These are phyloP conservation scores for Corylus heterophylla DNA, from an alignment of 306 rosid species.

Conservation along the genomic window DNA sequence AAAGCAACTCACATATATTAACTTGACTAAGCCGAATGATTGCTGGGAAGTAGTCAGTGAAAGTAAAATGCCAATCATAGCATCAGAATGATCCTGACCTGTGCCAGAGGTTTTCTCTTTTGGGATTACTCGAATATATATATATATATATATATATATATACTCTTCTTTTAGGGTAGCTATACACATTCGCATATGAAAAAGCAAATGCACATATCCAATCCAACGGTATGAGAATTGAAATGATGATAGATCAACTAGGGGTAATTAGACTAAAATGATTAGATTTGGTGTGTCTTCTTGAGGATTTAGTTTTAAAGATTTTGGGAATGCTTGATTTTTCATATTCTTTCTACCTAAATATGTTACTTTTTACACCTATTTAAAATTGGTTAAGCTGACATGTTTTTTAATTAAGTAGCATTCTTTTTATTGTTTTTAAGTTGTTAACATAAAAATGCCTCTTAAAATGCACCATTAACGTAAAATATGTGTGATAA, in stretches of 20 bases:
- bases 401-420: no score
- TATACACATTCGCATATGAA: neutral
- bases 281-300: neutral
- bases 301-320: neutral
- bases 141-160: neutral
- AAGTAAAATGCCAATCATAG: neutral
- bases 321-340: neutral
- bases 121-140: neutral
- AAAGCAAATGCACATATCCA: neutral
- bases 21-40: neutral
- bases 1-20: neutral
- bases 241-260: neutral
- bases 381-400: no score
- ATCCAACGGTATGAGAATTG: neutral
- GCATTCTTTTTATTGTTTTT: no score
- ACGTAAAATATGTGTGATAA: no score
- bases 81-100: neutral
- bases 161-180: neutral
- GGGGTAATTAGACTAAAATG: no score
- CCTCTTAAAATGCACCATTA: no score
- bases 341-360: no score
- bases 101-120: neutral
- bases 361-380: no score
- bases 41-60: neutral
- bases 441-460: no score